Base-by-base conservation (phyloP, 805 yeast genomes). In the Lachancea quebecensis region DNA sequence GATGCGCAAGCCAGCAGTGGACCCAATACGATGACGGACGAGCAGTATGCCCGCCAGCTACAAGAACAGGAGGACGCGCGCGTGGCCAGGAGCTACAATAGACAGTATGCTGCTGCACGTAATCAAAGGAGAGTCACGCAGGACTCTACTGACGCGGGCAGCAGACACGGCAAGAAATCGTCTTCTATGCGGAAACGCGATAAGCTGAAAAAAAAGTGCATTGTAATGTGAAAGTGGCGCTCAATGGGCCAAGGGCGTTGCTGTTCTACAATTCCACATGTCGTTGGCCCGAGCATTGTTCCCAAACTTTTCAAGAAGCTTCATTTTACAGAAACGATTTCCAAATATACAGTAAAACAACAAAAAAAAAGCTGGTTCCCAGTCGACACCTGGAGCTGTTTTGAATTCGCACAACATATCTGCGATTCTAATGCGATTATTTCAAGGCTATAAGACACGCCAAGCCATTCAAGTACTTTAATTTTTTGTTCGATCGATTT, bases 61-160 rank as follows among this genome's bases (percentile, higher is more conserved):
- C 86, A 81, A 54, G 77, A 73, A 52, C 73, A 78, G 49, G 85
- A 80, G 51, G 85, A 80, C 54, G 66, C 66, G 30, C 68, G 60
- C 38, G 71, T 70, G 39, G 84, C 83, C 1, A 61, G 66, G 43
- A 60, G 60, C 14, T 55, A 77, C 41, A 78, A 77, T 53, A 55
- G 64, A 35, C 58, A 57, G 11, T 70, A 61, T 39, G 49, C 31
- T 15, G 48, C 42, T 15, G 33, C 43, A 7, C 33, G 31, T 9
- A 18, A 35, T 21, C 45, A 44, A 33, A 50, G 47, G 34, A 35
- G 28, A 12, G 38, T 40, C 18, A 40, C 35, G 18, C 41, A 30
- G 29, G 42, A 45, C 31, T 35, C 37, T 29, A 32, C 25, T 29
- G 42, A 45, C 31, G 40, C 37, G 31, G 42, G 10, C 35, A 40